These are phyloP conservation scores for Lasiosphaeria ovina DNA, from an alignment of 495 filamentous ascomycete genomes.

Conservation along the genomic window DNA sequence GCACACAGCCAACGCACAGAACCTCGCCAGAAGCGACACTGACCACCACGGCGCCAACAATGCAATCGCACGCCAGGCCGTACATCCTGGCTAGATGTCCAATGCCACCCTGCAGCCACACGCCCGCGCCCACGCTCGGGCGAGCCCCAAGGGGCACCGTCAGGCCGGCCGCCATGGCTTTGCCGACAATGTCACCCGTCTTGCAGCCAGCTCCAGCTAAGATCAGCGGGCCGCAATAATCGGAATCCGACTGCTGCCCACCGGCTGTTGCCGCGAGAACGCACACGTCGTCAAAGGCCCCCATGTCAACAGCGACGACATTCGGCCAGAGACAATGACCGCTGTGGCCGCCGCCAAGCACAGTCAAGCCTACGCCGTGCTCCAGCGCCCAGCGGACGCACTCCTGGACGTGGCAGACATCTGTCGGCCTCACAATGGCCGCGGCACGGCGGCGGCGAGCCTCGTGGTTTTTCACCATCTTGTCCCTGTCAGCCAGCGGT, in stretches of 20 bases:
- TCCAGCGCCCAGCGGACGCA: slow-evolving; percentile 61
- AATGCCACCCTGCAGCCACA: slow-evolving; percentile 66
- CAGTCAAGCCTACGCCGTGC: slow-evolving; percentile 47
- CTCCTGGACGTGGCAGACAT: slow-evolving; percentile 51
- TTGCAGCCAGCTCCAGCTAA: slow-evolving; percentile 56
- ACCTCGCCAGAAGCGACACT: slow-evolving; percentile 51
- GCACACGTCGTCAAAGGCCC: slow-evolving; percentile 52
- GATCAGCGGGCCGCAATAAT: slow-evolving; percentile 37
- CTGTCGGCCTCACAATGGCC: slow-evolving; percentile 46
- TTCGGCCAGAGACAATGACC: slow-evolving; percentile 56
- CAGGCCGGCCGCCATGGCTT: slow-evolving; percentile 48
- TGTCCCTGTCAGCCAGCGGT: slow-evolving; percentile 37
- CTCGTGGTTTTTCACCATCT: slow-evolving; percentile 52
- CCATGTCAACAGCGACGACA: slow-evolving; percentile 59
- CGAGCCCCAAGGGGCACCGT: slow-evolving; percentile 59
- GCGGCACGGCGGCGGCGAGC: slow-evolving; percentile 49
- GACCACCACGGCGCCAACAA: slow-evolving; percentile 59
- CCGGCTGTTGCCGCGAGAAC: slow-evolving; percentile 36
- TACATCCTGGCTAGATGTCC: slow-evolving; percentile 57
- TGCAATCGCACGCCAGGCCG: slow-evolving; percentile 60
- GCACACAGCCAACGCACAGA: slow-evolving; percentile 53
- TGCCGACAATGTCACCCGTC: slow-evolving; percentile 54
- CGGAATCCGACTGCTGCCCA: slow-evolving; percentile 20
- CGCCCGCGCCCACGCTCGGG: slow-evolving; percentile 60
- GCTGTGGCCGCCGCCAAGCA: slow-evolving; percentile 60